phyloP scores from a whole-genome alignment of 345 rosid species.

The Conringia planisiliqua region DNA sequence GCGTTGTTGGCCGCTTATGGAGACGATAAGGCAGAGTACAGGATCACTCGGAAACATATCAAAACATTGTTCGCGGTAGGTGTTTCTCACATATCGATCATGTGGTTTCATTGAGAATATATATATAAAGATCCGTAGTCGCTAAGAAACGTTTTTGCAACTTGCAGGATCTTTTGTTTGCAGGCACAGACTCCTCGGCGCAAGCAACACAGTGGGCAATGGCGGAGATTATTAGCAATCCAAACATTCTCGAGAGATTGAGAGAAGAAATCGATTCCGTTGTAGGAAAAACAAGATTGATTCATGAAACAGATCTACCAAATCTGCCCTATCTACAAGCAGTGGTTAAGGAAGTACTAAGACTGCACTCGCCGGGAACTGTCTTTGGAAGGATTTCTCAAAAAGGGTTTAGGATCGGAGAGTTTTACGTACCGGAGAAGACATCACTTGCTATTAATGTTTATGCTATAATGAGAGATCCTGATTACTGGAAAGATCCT shows the following conservation, averaged over 20 bases:
- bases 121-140: too few relatives aligned
- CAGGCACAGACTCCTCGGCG: constrained; percentile 52
- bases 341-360: constrained; percentile 51
- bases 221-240: constrained; percentile 58
- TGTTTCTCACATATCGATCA: neutral
- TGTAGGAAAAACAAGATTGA: constrained; percentile 45
- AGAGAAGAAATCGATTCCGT: constrained; percentile 48
- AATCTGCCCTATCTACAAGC: constrained; percentile 63
- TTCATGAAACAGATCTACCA: constrained; percentile 51
- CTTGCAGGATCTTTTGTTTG: constrained; percentile 50
- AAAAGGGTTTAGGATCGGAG: constrained; percentile 37
- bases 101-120: neutral
- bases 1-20: constrained; percentile 46
- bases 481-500: constrained; percentile 54
- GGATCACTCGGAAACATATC: constrained; percentile 52
- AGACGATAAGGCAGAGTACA: constrained; percentile 53
- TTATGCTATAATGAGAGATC: constrained; percentile 61
- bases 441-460: constrained; percentile 49
- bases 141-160: neutral
- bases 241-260: constrained; percentile 41
- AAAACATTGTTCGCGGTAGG: constrained; percentile 67
- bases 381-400: constrained; percentile 43
- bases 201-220: constrained; percentile 52
- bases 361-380: constrained; percentile 58
- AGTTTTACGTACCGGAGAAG: constrained; percentile 47